phyloP scores from a whole-genome alignment of 176 grass and related monocot genomes.

The Eleusine coracana region DNA sequence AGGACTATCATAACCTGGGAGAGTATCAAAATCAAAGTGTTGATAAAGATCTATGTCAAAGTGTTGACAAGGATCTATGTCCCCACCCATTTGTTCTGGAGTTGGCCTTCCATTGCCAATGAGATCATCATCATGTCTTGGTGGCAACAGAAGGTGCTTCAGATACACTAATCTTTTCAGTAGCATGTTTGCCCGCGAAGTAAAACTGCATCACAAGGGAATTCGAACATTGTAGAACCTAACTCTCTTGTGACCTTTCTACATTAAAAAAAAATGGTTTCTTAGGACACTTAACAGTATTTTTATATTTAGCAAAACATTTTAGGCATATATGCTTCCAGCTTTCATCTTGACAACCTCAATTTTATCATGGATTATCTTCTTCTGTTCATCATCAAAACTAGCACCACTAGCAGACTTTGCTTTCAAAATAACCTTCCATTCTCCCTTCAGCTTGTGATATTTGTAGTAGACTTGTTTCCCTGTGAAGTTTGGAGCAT shows the following conservation, averaged over 20 bases:
- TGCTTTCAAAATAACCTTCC: background rate
- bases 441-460: constrained; percentile 8
- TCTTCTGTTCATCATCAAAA: background rate
- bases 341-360: constrained; percentile 2
- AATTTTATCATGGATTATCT: background rate
- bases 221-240: constrained; percentile 1
- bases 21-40: constrained; percentile 12
- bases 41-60: too few relatives aligned
- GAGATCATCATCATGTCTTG: background rate
- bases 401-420: background rate
- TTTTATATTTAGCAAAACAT: background rate
- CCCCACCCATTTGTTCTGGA: background rate
- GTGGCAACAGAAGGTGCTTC: background rate
- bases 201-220: background rate
- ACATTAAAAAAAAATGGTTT: background rate
- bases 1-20: background rate
- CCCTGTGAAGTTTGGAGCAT: background rate
- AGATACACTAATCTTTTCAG: background rate
- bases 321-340: background rate
- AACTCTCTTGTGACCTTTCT: background rate
- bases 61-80: background rate
- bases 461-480: constrained; percentile 4
- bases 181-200: background rate
- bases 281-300: background rate
- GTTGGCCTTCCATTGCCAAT: background rate